Evolutionary conservation across 306 rosid genomes (phyloP).

Genomic region (Sechiopsis laciniata): DNA sequence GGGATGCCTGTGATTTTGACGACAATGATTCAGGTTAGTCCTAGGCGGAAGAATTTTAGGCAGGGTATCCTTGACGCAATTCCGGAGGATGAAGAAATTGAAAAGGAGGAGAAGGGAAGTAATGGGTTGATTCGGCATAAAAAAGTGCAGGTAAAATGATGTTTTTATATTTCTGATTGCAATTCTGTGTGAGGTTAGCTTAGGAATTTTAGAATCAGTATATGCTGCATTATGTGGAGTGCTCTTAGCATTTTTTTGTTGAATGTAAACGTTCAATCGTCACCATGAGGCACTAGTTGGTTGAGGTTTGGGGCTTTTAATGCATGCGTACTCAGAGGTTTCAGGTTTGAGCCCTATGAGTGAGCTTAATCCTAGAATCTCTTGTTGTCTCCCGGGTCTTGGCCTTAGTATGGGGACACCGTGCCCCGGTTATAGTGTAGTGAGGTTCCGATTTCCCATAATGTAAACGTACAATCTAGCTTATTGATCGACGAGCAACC

Average conservation of each 20-base stretch:
- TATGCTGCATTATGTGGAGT: no score
- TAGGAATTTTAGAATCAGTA: background rate
- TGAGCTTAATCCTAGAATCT: no score
- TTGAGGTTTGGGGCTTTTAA: no score
- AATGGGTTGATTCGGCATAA: slow-evolving; percentile 35
- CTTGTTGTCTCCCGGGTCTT: no score
- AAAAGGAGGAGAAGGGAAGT: slow-evolving; percentile 37
- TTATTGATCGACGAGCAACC: background rate
- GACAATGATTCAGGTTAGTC: slow-evolving; percentile 63
- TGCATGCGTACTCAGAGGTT: no score
- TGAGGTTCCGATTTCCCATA: no score
- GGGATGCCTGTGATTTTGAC: slow-evolving; percentile 74
- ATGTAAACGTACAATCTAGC: background rate
- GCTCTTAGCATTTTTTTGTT: no score
- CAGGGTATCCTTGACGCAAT: slow-evolving; percentile 64
- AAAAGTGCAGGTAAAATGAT: slow-evolving; percentile 48
- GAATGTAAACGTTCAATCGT: background rate
- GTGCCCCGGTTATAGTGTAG: no score
- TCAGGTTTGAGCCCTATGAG: no score
- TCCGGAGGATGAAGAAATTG: slow-evolving; percentile 80
- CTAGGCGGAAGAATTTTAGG: slow-evolving; percentile 48
- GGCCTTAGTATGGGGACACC: no score
- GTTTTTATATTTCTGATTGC: background rate
- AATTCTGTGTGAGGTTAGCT: slow-evolving; percentile 7
- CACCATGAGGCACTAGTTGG: no score